Conservation (phyloP, 495 filamentous ascomycete genomes). For the Penicillium fimorum region DNA sequence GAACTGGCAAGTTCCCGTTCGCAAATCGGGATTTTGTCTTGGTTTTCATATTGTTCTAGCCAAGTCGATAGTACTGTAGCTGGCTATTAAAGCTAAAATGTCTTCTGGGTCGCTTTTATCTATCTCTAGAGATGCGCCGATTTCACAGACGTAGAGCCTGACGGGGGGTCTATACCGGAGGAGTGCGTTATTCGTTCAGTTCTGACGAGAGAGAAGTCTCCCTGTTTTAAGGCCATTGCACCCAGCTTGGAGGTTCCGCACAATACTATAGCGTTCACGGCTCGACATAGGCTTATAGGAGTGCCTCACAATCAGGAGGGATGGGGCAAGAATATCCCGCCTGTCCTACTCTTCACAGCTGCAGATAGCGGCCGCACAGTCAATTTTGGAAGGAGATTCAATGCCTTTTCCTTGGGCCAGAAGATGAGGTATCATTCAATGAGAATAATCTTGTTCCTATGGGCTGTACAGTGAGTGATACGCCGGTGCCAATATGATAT, state of each 20-base stretch:
- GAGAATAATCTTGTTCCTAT: background rate
- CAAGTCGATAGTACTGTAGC: background rate
- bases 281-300: background rate
- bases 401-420: background rate
- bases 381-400: background rate
- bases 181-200: background rate
- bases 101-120: background rate
- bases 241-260: background rate
- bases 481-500: background rate
- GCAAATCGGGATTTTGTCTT: background rate
- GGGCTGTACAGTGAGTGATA: background rate
- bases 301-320: background rate
- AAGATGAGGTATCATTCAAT: background rate
- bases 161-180: background rate
- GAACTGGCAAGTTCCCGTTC: background rate
- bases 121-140: background rate
- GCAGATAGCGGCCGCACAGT: background rate
- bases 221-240: background rate
- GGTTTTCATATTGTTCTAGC: background rate
- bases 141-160: background rate
- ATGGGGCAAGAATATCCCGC: background rate
- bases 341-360: background rate
- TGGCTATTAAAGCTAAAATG: background rate
- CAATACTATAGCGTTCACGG: background rate
- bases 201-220: background rate